Evolutionary conservation across 805 yeast species (phyloP).

Genomic region (Wickerhamomyces pijperi): DNA sequence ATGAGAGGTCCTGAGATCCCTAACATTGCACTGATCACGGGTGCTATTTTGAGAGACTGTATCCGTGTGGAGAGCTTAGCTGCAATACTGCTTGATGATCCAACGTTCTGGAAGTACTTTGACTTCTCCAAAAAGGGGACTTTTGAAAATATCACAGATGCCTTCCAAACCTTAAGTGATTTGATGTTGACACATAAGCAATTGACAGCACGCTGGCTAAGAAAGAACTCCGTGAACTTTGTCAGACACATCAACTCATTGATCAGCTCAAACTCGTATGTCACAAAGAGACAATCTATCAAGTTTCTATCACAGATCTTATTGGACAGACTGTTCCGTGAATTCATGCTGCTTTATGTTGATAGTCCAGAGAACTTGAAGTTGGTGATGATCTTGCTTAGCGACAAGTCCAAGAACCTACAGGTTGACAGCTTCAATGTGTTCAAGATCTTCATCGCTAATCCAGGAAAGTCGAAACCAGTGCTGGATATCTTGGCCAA

Average conservation of each 20-base stretch:
- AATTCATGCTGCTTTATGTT: conserved; percentile 65
- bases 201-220: conserved; percentile 60
- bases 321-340: conserved; percentile 57
- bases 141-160: conserved; percentile 86
- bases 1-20: conserved; percentile 64
- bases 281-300: conserved; percentile 83
- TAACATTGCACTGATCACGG: conserved; percentile 64
- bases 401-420: conserved; percentile 82
- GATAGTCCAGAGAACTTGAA: conserved; percentile 76
- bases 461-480: conserved; percentile 78
- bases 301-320: conserved; percentile 66
- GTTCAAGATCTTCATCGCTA: conserved; percentile 92
- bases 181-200: conserved; percentile 60
- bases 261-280: conserved; percentile 73
- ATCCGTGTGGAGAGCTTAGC: conserved; percentile 67
- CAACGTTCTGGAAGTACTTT: conserved; percentile 73
- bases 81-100: conserved; percentile 44
- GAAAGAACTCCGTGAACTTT: conserved; percentile 43
- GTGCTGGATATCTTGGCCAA: conserved; percentile 74
- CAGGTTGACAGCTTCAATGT: conserved; percentile 88
- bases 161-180: conserved; percentile 68
- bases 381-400: conserved; percentile 71
- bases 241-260: conserved; percentile 53
- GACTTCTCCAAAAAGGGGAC: conserved; percentile 62
- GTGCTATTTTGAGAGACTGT: conserved; percentile 77